Percentiles rank a stretch among this genome's conserved stretches.
Evolutionary conservation across 306 rosid species (phyloP).

Genomic region (Trichosanthes cucumerina): DNA sequence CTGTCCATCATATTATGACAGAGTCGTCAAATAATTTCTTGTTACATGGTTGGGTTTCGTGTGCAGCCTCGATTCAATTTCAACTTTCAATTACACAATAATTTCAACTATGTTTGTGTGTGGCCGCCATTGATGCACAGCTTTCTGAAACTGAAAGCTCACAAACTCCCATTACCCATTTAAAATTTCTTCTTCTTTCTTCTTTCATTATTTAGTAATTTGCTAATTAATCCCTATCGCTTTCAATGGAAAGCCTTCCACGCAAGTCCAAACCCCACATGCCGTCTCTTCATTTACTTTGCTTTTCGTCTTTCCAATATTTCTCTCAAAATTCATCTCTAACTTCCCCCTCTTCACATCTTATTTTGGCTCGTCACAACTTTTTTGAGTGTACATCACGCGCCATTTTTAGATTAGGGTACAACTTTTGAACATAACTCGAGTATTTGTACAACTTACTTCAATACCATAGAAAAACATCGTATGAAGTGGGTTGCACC

Average conservation of each 20-base stretch:
- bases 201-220: not conserved
- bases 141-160: constrained; percentile 8
- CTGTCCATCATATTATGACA: too few relatives aligned
- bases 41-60: not conserved
- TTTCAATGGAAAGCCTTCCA: not conserved
- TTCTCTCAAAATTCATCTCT: not conserved
- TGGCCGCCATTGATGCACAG: not conserved
- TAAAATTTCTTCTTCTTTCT: too few relatives aligned
- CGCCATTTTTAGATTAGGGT: not conserved
- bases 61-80: not conserved
- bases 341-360: not conserved
- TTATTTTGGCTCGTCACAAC: not conserved
- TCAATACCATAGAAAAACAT: too few relatives aligned
- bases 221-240: not conserved
- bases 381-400: not conserved
- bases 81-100: not conserved
- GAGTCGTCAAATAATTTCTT: too few relatives aligned
- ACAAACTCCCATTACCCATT: not conserved
- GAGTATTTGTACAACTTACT: too few relatives aligned
- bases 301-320: not conserved
- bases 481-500: too few relatives aligned
- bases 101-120: not conserved
- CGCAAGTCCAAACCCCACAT: constrained; percentile 1
- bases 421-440: too few relatives aligned
- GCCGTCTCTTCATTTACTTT: constrained; percentile 1